Conservation (phyloP, 2,329 filamentous ascomycete genomes). For the Fusarium sp. region DNA sequence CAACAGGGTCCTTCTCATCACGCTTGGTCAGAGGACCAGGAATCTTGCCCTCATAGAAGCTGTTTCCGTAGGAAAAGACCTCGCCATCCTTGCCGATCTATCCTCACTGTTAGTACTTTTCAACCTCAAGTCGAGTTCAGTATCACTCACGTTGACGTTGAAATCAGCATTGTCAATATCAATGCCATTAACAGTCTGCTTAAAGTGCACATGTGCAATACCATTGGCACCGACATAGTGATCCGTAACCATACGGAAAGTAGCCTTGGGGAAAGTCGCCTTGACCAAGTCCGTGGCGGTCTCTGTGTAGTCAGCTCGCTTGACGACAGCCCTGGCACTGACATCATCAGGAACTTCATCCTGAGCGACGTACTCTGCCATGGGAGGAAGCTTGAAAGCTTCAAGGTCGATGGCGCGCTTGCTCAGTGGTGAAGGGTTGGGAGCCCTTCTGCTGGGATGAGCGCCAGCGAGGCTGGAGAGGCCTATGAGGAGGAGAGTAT, state of each 20-base stretch:
- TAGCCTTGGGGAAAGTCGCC: conserved; percentile 50
- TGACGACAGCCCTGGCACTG: conserved; percentile 38
- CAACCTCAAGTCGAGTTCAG: accelerated
- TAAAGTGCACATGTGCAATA: conserved; percentile 69
- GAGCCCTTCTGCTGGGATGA: conserved; percentile 48
- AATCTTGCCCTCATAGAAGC: conserved; percentile 58
- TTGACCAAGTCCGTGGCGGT: conserved; percentile 60
- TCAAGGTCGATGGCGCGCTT: conserved; percentile 52
- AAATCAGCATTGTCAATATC: conserved; percentile 73
- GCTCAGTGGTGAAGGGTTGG: conserved; percentile 39
- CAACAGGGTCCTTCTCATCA: conserved; percentile 57
- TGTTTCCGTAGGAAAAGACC: conserved; percentile 69
- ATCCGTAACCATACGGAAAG: conserved; percentile 65
- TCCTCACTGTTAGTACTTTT: not conserved
- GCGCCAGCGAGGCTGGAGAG: conserved; percentile 52
- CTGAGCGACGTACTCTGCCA: conserved; percentile 48
- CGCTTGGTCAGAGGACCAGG: conserved; percentile 57
- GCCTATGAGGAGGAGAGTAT: conserved; percentile 49
- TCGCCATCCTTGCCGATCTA: conserved; percentile 63
- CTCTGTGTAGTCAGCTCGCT: conserved; percentile 56
- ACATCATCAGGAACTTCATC: conserved; percentile 35
- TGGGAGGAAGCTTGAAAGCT: conserved; percentile 49
- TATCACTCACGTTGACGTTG: conserved; percentile 67
- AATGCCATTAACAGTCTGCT: conserved; percentile 68
- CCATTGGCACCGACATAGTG: conserved; percentile 68